These are phyloP conservation scores for Exophiala dermatitidis DNA, from an alignment of 2,329 filamentous ascomycete genomes.

Conservation along the genomic window DNA sequence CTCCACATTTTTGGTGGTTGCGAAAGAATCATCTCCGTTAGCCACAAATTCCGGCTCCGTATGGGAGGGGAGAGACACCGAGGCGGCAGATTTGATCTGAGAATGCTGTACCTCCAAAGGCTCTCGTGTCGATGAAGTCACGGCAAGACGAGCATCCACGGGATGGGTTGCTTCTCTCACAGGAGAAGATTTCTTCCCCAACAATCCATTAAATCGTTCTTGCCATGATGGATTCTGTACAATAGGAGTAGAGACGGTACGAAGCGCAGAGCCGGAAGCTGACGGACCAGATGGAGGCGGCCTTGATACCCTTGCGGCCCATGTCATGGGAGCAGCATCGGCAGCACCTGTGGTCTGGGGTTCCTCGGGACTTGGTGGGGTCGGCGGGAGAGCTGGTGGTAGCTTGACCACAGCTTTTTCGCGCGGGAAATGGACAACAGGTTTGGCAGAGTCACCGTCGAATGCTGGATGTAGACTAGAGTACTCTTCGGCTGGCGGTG, in stretches of 20 bases:
- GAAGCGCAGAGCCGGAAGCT: conserved; percentile 34
- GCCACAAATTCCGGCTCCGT: not conserved
- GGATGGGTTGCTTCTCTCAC: conserved; percentile 22
- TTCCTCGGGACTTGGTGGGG: conserved; percentile 22
- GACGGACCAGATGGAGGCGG: conserved; percentile 13
- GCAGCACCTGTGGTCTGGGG: conserved; percentile 24
- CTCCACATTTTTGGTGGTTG: conserved; percentile 60
- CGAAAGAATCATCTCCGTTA: conserved; percentile 29
- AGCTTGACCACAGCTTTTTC: conserved; percentile 71
- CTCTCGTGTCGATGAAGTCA: conserved; percentile 62
- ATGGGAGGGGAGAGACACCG: conserved; percentile 21
- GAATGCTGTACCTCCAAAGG: conserved; percentile 50
- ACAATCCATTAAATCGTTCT: conserved; percentile 63
- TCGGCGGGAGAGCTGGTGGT: conserved; percentile 39
- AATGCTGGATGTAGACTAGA: conserved; percentile 51
- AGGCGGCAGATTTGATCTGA: conserved; percentile 11
- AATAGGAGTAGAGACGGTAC: conserved; percentile 37
- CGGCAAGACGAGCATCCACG: conserved; percentile 35
- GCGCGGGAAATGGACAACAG: conserved; percentile 51
- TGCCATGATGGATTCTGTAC: conserved; percentile 41
- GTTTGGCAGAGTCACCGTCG: conserved; percentile 43
- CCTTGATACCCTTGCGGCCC: conserved; percentile 36
- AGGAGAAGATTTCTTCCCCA: conserved; percentile 55
- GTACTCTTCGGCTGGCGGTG: conserved; percentile 52
- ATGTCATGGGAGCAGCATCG: conserved; percentile 29